Evolutionary conservation across 2,329 filamentous ascomycete species (phyloP), one percentile per base, ranked within the genome.

Genomic region (Tolypocladium guangdongense): DNA sequence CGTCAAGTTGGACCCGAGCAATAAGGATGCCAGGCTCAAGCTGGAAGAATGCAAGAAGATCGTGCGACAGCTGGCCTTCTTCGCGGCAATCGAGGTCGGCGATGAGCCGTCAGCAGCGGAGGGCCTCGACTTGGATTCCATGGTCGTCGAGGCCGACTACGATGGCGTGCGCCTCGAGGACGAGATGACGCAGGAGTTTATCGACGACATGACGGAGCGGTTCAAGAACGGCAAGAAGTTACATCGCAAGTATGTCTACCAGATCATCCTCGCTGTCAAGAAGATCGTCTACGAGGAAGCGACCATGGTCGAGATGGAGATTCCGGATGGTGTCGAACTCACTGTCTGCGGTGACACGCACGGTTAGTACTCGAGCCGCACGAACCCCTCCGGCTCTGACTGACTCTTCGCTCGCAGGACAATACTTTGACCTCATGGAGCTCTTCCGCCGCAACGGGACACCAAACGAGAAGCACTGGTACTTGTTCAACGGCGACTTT

Each of bases 301-400:
- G 18, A 99, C 93, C 30, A 96, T 99, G 93, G 91, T 96, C 30
- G 93, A 99, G 73, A 81, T 93, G 66, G 82, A 88, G 50, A 83
- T 99, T 52, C 82, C 86, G 7, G 74, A 88, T 47, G 90, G 85
- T 54, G 83, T 86, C 54, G 81, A 86, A 65, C 77, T 99, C 63
- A 99, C 93, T 2, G 90, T 99, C 53, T 99, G 93, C 66, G 93
- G 93, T 69, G 93, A 99, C 68, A 99, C 93, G 6, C 93, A 99
- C 68, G 93, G 89, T 89, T 72, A 62, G 78, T 71, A 20, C 18
- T n/a, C 20, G 46, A 32, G 16, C 7, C 30, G 12, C 7, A 43
- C 8, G 22, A 14, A 11, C 6, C 4, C 27, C 18, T 36, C 22
- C 14, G n/a, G 24, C 7, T 41, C 43, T 49, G 18, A 52, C 51